Evolutionary conservation across 2,329 filamentous ascomycete genomes (phyloP).

Genomic region (Clathrospora elynae): DNA sequence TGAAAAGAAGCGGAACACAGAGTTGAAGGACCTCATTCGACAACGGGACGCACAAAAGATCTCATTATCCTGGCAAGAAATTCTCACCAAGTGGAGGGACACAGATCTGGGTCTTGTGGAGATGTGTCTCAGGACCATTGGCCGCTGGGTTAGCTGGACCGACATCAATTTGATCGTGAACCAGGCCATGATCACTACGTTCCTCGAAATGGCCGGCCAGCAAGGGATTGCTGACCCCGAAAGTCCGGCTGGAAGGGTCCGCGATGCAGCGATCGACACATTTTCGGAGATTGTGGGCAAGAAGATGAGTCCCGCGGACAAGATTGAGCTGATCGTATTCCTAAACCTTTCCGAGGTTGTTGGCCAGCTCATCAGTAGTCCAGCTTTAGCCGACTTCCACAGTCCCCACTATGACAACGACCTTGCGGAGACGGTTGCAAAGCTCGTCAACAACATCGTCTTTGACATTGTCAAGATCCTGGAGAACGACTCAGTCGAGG

Average conservation of each 20-base stretch:
- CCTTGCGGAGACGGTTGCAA: slow-evolving; percentile 91
- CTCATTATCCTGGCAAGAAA: slow-evolving; percentile 86
- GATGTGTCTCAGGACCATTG: slow-evolving; percentile 87
- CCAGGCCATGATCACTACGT: slow-evolving; percentile 73
- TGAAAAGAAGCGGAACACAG: slow-evolving; percentile 83
- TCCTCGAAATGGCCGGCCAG: slow-evolving; percentile 86
- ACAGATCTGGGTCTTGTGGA: slow-evolving; percentile 74
- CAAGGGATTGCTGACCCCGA: slow-evolving; percentile 62
- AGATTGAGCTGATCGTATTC: slow-evolving; percentile 91
- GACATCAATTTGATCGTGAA: slow-evolving; percentile 94
- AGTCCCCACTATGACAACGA: slow-evolving; percentile 93
- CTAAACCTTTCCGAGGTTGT: slow-evolving; percentile 87
- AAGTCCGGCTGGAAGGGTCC: slow-evolving; percentile 71
- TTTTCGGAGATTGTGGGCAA: slow-evolving; percentile 96
- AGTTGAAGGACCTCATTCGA: slow-evolving; percentile 88
- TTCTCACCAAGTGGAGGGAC: slow-evolving; percentile 76
- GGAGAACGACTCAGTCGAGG: slow-evolving; percentile 68
- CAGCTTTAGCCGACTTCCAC: slow-evolving; percentile 76
- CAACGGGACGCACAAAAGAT: slow-evolving; percentile 87
- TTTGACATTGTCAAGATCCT: slow-evolving; percentile 86
- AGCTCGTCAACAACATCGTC: slow-evolving; percentile 88
- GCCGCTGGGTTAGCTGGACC: slow-evolving; percentile 98
- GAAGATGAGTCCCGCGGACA: slow-evolving; percentile 94
- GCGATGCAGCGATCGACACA: slow-evolving; percentile 90
- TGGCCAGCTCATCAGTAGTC: slow-evolving; percentile 80